Percentiles rank a stretch among this genome's conserved stretches.
Conservation (phyloP, 164 flowering plant species). For the Cinnamomum chago region DNA sequence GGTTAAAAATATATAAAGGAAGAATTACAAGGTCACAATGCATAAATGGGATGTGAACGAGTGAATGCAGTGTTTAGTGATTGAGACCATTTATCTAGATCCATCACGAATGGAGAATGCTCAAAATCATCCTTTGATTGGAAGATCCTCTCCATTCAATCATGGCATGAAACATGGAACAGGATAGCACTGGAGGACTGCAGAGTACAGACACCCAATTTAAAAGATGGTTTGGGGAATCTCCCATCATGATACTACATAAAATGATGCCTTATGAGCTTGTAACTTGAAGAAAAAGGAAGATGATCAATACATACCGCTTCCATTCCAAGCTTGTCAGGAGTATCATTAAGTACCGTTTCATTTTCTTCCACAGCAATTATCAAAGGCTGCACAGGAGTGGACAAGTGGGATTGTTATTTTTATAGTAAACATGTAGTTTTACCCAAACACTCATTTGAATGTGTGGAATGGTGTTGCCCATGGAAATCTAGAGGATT, state of each 20-base stretch:
- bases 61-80: no score
- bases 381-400: conserved; percentile 56
- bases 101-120: background rate
- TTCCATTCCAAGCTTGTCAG: conserved; percentile 59
- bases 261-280: background rate
- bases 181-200: background rate
- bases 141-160: background rate
- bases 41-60: no score
- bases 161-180: background rate
- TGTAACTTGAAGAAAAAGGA: background rate
- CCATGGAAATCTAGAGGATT: no score
- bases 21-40: background rate
- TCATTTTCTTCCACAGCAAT: conserved; percentile 79
- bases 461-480: no score
- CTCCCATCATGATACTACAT: background rate
- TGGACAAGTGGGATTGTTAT: background rate
- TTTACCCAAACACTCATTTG: no score
- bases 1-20: background rate
- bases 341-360: conserved; percentile 73
- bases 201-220: background rate
- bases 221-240: background rate
- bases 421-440: no score
- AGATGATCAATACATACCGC: conserved; percentile 39
- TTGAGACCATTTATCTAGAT: no score
- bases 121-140: background rate